Percentiles rank a stretch among this genome's conserved stretches.
phyloP scores from a whole-genome alignment of 345 rosid genomes.

The Murraya koenigii region DNA sequence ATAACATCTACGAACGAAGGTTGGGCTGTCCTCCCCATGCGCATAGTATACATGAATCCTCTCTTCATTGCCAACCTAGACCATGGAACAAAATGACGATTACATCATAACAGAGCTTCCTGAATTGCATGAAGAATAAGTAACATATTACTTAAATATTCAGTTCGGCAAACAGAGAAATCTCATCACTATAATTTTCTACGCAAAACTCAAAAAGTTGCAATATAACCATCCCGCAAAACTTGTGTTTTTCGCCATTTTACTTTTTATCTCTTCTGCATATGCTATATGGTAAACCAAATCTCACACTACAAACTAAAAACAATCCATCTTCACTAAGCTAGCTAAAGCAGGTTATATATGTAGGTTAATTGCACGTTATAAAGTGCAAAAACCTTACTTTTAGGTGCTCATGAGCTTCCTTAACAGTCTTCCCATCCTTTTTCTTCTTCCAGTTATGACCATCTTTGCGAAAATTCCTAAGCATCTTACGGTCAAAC shows the following conservation, averaged over 20 bases:
- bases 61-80: constrained; percentile 88
- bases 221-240: background rate
- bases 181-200: background rate
- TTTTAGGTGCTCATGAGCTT: constrained; percentile 98
- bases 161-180: background rate
- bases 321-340: background rate
- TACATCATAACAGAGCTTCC: background rate
- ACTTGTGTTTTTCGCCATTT: background rate
- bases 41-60: constrained; percentile 99
- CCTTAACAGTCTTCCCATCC: constrained; percentile 96
- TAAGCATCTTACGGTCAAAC: constrained; percentile 92
- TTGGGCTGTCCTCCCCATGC: constrained; percentile 83
- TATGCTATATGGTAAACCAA: background rate
- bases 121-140: background rate
- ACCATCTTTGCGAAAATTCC: constrained; percentile 97
- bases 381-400: constrained; percentile 38
- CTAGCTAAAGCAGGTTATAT: constrained; percentile 2
- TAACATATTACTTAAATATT: background rate
- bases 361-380: background rate
- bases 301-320: background rate
- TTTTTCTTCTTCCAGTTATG: constrained; percentile 99
- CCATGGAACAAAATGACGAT: constrained; percentile 10
- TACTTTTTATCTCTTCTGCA: background rate
- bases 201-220: background rate
- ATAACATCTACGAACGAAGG: constrained; percentile 97